Evolutionary conservation across 192 early-diverging fungal genomes (phyloP), one percentile per base, ranked within the genome.

Genomic region (Powellomyces hirtus): DNA sequence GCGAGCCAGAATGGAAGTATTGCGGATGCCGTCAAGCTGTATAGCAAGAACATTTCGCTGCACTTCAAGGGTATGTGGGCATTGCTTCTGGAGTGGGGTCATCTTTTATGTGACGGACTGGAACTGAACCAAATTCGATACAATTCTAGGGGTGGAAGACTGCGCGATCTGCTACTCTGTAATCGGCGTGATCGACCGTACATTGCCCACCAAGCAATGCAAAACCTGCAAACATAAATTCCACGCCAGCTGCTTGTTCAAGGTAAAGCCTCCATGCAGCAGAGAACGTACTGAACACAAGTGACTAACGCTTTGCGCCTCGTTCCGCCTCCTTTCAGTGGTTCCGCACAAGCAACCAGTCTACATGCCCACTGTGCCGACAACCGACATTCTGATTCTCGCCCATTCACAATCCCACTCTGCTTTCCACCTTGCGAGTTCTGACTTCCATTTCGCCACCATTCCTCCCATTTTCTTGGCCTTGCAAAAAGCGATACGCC

Each of bases 141-240:
- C 26, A 3, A 6, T 22, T 59, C n/a, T 27, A 73, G 73, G 74
- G 1, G 89, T 95, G 35, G 96, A 97, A 68, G 95, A 97, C 72
- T 99, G 96, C 70, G 88, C 91, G 1, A 98, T 99, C 70, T 98
- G 96, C 79, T 99, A 98, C 72, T 97, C 94, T 26, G 89, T 97
- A 49, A 92, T 99, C 18, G 91, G 93, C 36, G 83, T 92, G 2
- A 79, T 91, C 59, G 95, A 97, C 76, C 81, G 89, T 56, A 86
- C 89, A 16, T 71, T 97, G 55, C 97, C 97, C 7, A 89, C 75
- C 56, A 94, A 94, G 77, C 86, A 88, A 45, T 99, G 97, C 78
- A 77, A 81, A 40, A 96, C 94, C 0, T 99, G 97, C 75, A 96
- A 97, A 73, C 89, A 99, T 73, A 84, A 86, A 62, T 99, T 96